Base-by-base conservation (phyloP, 352 stramenopile species). In the Pythium phragmiticola region DNA sequence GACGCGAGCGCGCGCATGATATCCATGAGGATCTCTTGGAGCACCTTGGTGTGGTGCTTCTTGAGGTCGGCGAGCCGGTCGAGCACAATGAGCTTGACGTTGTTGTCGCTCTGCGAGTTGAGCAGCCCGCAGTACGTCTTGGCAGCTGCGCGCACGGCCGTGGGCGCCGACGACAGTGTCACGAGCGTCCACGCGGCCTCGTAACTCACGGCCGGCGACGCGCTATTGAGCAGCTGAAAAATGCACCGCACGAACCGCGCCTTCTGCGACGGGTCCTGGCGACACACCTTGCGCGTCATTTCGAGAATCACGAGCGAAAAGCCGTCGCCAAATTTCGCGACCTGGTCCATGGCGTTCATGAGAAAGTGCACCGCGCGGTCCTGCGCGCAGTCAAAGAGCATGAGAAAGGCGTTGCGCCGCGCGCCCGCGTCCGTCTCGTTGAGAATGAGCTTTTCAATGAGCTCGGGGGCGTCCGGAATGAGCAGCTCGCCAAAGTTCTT, bases 81-180 rank as follows among this genome's bases (percentile, higher is more conserved):
- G 19, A 99, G 83, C 42, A 99, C 95, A 77, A 99, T 99, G 14
- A 99, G 87, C 81, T 99, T 99, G 52, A 99, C 96, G 69, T 99
- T 99, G 79, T 99, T 99, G 78, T 99, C 98, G 74, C 96, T 99
- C 75, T 99, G 95, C 36, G 85, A 95, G 75, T 98, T 99, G 16
- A 99, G 83, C 37, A 99, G 82, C 3, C 88, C 93, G 28, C 96
- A 96, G 79, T 99, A 99, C 6, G 97, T 99, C 66, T 98, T 92
- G 13, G 97, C 96, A 2, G 97, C 96, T 1, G 97, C 97, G 17
- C 97, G 94, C 19, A 99, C 94, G 14, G 98, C 98, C 13, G 98
- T 99, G 2, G 98, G 97, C 33, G 97, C 97, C n/a, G 89, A 96
- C 23, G 95, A 99, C 1, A 99, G 86, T 62, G 92, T 98, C 50